Base-by-base conservation (phyloP, 192 early-diverging fungal genomes). In the Endogone sp. region DNA sequence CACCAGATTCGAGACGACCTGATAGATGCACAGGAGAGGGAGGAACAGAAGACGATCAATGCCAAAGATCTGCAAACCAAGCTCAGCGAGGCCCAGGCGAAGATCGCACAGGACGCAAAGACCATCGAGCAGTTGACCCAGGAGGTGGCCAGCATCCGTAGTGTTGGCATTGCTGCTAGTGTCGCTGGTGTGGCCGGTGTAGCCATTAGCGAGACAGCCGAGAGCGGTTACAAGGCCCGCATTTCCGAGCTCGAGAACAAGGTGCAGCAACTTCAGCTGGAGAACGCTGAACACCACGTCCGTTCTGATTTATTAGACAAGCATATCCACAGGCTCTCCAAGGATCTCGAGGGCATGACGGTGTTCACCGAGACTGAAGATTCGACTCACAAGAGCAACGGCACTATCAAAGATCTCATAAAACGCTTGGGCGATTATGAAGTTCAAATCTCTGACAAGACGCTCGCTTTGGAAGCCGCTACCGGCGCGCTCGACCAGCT, bases 201-300 rank as follows among this genome's bases (percentile, higher is more conserved):
- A 49, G 37, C 37, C 1, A 49, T 49, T 49, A 49, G 37, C 1
- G 21, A 60, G 6, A 21, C 21, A 6, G 21, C 21, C 22, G 59
- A 60, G 22, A 60, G 10, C 27, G 59, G 59, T 16, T 23, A 23
- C 59, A 60, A 60, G 21, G 21, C 59, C 2, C 24, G 27, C 24
- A 60, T 23, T 22, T 6, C 59, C 21, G 22, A 23, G 21, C 24
- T 60, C 24, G 24, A 60, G 22, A 28, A 10, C 24, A 60, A 60
- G 1, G 59, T 60, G 10, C 59, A 26, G 22, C 59, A 23, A 28
- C 22, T 60, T 8, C 27, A 28, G 59, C 59, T 26, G 10, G 27
- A 28, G 59, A 60, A 60, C 27, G 22, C 24, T 28, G 59, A 60
- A 26, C 22, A 60, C 27, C 59, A 60, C 22, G 59, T 60, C 59